Evolutionary conservation across 2,329 filamentous ascomycete genomes (phyloP).

Genomic region (Zymoseptoria crescenta): DNA sequence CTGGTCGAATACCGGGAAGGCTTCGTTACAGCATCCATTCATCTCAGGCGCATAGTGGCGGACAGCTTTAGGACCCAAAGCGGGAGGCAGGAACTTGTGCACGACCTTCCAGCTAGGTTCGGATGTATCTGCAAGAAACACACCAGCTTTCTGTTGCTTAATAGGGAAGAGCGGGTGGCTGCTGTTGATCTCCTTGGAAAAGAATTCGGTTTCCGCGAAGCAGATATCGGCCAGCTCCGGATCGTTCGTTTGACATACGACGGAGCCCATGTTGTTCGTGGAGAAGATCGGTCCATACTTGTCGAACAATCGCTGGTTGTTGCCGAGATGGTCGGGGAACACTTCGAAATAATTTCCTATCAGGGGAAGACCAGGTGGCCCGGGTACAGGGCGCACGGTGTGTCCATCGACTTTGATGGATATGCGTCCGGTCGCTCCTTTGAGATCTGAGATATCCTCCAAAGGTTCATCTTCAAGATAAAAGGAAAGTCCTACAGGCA

Average conservation of each 20-base stretch:
- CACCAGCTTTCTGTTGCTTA: slow-evolving; percentile 25
- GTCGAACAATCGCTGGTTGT: slow-evolving; percentile 35
- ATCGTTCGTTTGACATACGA: slow-evolving; percentile 31
- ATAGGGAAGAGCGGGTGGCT: slow-evolving; percentile 28
- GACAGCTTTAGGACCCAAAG: slow-evolving; percentile 52
- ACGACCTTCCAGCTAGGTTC: slow-evolving; percentile 44
- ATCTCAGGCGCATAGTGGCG: slow-evolving; percentile 54
- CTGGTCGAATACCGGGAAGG: slow-evolving; percentile 42
- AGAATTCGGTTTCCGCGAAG: slow-evolving; percentile 31
- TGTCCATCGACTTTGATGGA: slow-evolving; percentile 44
- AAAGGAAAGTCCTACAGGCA: slow-evolving; percentile 13
- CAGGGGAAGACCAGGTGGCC: neutral
- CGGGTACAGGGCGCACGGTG: slow-evolving; percentile 35
- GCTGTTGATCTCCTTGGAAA: slow-evolving; percentile 36
- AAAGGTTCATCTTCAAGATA: slow-evolving; percentile 1
- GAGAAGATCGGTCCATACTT: slow-evolving; percentile 33
- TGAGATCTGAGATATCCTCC: slow-evolving; percentile 12
- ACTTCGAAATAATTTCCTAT: slow-evolving; percentile 28
- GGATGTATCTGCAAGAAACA: slow-evolving; percentile 41
- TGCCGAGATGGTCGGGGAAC: slow-evolving; percentile 37
- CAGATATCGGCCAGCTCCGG: slow-evolving; percentile 28
- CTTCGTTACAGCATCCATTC: slow-evolving; percentile 46
- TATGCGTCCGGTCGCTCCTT: slow-evolving; percentile 15
- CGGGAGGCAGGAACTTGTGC: slow-evolving; percentile 56
- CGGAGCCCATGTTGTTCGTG: slow-evolving; percentile 32